Base-by-base conservation (phyloP, 805 yeast species). In the Kazachstania kunashirensis region DNA sequence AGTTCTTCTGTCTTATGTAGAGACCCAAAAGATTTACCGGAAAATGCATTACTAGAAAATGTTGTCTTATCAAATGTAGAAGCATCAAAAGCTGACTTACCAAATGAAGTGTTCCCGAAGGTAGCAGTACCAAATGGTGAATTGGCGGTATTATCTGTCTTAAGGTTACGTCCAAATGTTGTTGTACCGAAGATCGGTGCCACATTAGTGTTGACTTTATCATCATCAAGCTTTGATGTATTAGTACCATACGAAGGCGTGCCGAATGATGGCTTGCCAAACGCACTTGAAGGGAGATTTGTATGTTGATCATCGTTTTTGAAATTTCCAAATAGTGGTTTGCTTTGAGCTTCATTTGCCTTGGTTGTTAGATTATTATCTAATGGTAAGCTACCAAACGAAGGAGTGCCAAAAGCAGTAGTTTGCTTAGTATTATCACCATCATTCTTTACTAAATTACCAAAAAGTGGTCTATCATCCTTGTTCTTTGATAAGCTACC, bases 51-150 rank as follows among this genome's bases (percentile, higher is more conserved):
- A n/a, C n/a, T n/a, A n/a, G n/a, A n/a, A 31, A 31, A 31, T 5
- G 26, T 14, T 24, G 26, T 16, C 8, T n/a, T 28, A 14, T 50
- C 52, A 34, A 51, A 50, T 6, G 52, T 36, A 12, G 60, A 33
- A 15, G 45, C 42, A 4, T 56, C 58, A 38, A 47, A 48, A 6
- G 49, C 46, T 13, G 49, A 41, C 34, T 24, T 39, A 33, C 58
- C 52, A 39, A 44, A 44, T 19, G 49, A 7, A 1, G 29, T 6
- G 58, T 14, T 16, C 25, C 31, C 32, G 20, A 17, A 25, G 2
- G 33, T n/a, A 18, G 17, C 15, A 20, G 27, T 9, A 21, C 27
- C 35, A 25, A 28, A 13, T n/a, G n/a, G 31, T 25, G 21, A 15
- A 12, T 18, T 16, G 6, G 21, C 4, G 9, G 9, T 29, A 17